Evolutionary conservation across 495 filamentous ascomycete species (phyloP).

Genomic region (Achaetomiella virescens): DNA sequence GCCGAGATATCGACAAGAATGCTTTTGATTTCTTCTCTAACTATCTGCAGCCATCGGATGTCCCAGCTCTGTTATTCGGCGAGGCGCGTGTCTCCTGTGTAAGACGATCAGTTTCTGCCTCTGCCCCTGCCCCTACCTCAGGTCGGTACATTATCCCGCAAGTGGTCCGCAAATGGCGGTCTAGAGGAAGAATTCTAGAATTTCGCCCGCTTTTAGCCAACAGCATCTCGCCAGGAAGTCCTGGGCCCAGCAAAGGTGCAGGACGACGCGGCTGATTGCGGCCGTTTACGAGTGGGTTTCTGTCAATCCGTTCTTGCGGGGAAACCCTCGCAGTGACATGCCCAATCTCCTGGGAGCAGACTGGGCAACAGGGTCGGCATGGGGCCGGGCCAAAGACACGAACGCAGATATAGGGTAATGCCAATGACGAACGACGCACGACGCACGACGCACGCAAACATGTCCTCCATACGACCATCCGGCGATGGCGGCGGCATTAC

Average conservation of each 20-base stretch:
- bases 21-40: not conserved
- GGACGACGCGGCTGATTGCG: not conserved
- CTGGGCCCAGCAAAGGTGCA: not conserved
- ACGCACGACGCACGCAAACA: not conserved
- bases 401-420: not conserved
- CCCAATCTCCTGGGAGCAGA: not conserved
- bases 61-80: not conserved
- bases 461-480: not conserved
- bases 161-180: constrained; percentile 19
- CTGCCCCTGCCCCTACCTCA: not conserved
- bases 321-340: not conserved
- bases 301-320: not conserved
- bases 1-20: constrained; percentile 5
- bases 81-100: not conserved
- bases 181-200: constrained; percentile 14
- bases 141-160: constrained; percentile 16
- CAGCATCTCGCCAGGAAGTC: not conserved
- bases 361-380: not conserved
- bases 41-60: not conserved
- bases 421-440: not conserved
- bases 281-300: not conserved
- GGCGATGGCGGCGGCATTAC: not conserved
- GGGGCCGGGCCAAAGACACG: not conserved
- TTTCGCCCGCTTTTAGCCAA: constrained; percentile 2
- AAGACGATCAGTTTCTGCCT: not conserved